Conservation (phyloP, 495 filamentous ascomycete genomes). For the Beverwykella pulmonaria region DNA sequence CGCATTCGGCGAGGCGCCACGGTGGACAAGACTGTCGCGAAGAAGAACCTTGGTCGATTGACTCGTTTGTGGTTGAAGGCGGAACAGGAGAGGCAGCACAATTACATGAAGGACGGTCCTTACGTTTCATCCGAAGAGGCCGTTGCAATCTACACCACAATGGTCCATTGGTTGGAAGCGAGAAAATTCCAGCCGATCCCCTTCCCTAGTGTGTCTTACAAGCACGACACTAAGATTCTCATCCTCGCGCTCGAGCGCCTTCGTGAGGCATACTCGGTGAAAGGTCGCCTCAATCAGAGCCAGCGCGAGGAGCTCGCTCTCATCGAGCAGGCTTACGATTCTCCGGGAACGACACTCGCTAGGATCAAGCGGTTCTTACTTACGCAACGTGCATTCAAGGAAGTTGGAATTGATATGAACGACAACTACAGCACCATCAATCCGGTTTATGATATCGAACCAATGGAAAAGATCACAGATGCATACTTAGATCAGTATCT, state of each 20-base stretch:
- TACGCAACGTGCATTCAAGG: conserved; percentile 97
- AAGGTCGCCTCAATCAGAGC: conserved; percentile 94
- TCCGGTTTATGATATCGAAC: conserved; percentile 98
- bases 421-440: conserved; percentile 99
- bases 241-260: conserved; percentile 94
- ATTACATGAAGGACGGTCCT: conserved; percentile 99
- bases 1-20: conserved; percentile 94
- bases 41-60: conserved; percentile 96
- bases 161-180: conserved; percentile 98
- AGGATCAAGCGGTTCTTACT: conserved; percentile 97
- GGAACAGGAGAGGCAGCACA: conserved; percentile 97
- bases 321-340: conserved; percentile 99
- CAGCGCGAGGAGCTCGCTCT: conserved; percentile 96
- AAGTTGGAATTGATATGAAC: conserved; percentile 99
- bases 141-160: conserved; percentile 97
- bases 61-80: conserved; percentile 97
- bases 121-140: conserved; percentile 99
- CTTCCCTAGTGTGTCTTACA: conserved; percentile 98
- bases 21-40: conserved; percentile 98
- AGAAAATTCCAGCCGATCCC: conserved; percentile 98
- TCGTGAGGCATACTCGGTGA: conserved; percentile 96
- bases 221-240: conserved; percentile 98
- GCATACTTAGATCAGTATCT: conserved; percentile 98
- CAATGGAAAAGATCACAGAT: conserved; percentile 99
- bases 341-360: conserved; percentile 91